Evolutionary conservation across 2,329 filamentous ascomycete species (phyloP).

Genomic region (Paraphaeosphaeria sporulosa): DNA sequence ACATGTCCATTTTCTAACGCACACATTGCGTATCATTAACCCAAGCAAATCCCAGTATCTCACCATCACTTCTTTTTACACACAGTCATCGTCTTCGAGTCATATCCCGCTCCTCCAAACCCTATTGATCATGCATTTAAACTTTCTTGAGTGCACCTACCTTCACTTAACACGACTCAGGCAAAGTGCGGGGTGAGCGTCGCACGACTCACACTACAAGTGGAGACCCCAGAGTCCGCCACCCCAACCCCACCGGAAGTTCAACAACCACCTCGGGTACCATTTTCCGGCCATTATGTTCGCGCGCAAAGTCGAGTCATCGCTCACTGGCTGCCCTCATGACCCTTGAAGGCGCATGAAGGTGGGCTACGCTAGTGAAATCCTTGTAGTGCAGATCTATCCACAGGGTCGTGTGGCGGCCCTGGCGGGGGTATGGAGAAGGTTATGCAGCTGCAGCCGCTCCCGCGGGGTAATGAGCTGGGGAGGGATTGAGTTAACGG

Average conservation of each 20-base stretch:
- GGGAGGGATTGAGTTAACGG: background rate
- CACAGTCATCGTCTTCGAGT: background rate
- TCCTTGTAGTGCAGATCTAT: background rate
- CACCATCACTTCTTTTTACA: too few relatives aligned
- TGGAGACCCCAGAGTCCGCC: background rate
- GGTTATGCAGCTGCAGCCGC: slow-evolving; percentile 5
- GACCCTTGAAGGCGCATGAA: background rate
- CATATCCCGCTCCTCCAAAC: background rate
- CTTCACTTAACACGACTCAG: background rate
- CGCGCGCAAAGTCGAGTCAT: background rate
- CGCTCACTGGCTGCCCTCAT: background rate
- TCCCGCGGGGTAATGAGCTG: slow-evolving; percentile 9
- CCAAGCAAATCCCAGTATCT: background rate
- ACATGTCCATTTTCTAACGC: too few relatives aligned
- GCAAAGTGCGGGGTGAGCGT: slow-evolving; percentile 2
- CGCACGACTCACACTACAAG: background rate
- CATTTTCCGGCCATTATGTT: background rate
- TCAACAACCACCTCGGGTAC: background rate
- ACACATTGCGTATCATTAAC: background rate
- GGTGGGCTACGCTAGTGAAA: background rate
- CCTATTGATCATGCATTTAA: background rate
- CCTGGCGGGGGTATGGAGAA: slow-evolving; percentile 7
- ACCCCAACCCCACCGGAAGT: background rate
- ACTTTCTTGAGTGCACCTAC: background rate
- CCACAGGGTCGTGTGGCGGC: background rate